A percentile compares a stretch with the other conserved stretches of the same genome.
Conservation (phyloP, 495 filamentous ascomycete species). For the Neurospora africana region DNA sequence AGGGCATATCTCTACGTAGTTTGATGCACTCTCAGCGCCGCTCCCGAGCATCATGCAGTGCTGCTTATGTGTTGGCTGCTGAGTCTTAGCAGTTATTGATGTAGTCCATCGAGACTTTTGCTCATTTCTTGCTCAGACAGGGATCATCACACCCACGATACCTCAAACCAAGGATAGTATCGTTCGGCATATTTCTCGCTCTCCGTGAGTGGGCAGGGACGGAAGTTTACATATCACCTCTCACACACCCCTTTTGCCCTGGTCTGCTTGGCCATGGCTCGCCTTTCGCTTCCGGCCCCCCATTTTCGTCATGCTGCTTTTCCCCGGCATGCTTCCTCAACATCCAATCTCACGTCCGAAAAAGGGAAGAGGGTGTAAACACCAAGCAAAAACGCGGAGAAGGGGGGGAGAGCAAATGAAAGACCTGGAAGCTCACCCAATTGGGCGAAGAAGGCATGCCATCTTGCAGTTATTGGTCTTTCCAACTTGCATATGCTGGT, state of each 20-base stretch:
- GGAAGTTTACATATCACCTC: neutral
- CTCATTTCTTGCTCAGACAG: neutral
- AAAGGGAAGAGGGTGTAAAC: neutral
- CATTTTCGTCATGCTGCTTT: neutral
- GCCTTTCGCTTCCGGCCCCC: neutral
- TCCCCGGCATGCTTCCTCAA: neutral
- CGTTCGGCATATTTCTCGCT: neutral
- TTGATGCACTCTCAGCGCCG: neutral
- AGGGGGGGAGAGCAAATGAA: neutral
- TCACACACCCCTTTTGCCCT: neutral
- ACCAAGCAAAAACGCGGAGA: neutral
- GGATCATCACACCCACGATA: neutral
- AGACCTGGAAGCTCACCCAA: neutral
- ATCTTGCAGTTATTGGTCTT: neutral
- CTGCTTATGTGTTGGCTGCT: neutral
- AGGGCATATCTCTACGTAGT: neutral
- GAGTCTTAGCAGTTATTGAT: neutral
- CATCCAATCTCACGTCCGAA: neutral
- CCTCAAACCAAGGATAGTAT: neutral
- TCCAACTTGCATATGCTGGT: neutral
- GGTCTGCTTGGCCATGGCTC: neutral
- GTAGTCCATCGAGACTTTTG: neutral
- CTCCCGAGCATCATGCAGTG: neutral
- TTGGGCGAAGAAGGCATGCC: neutral
- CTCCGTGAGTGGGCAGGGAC: neutral